Base-by-base conservation (phyloP, 2,329 filamentous ascomycete species). In the Amphichorda felina region DNA sequence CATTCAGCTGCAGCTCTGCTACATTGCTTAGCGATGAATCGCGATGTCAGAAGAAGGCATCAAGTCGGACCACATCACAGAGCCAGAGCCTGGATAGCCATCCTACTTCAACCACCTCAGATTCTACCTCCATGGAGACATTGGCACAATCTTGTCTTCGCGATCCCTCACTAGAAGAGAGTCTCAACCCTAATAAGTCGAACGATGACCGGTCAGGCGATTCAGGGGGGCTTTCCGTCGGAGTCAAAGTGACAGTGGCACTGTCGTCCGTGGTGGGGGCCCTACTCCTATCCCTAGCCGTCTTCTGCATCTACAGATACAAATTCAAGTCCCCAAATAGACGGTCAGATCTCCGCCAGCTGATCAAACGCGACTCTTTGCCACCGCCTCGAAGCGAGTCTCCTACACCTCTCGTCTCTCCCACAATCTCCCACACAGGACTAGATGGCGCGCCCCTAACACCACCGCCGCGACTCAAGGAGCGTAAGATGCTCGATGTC, bases 401-500 rank as follows among this genome's bases (percentile, higher is more conserved):
- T 2, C 30, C 56, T 0, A 60, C 62, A 11, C 62, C 61, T 3
- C 49, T 69, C 1, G 60, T 64, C 30, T 59, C 63, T 1, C 55
- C 63, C 0, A 47, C 53, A 1, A 38, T 47, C 7, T 57, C 57
- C 0, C 43, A 45, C 16, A 25, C 41, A 2, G 45, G 42, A 10
- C 26, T 38, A 7, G 45, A 49, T 8, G 39, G 40, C 2, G 36
- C 41, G 2, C 54, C 55, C 0, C 43, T 64, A 17, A 66, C 60
- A 1, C 66, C 68, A 1, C 68, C 68, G 1, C 59, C 60, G 2
- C 60, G 66, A 14, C 57, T 72, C 2, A 56, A 61, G 35, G 65
- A 70, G 34, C 59, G 67, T 5, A 60, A 50, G 25, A 55, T 64
- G 33, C 56, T 71, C 53, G 61, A 2, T 52, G 57, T 33, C 13